Conservation (phyloP, 1,284 basidiomycete genomes). For the Malassezia yamatoensis region DNA sequence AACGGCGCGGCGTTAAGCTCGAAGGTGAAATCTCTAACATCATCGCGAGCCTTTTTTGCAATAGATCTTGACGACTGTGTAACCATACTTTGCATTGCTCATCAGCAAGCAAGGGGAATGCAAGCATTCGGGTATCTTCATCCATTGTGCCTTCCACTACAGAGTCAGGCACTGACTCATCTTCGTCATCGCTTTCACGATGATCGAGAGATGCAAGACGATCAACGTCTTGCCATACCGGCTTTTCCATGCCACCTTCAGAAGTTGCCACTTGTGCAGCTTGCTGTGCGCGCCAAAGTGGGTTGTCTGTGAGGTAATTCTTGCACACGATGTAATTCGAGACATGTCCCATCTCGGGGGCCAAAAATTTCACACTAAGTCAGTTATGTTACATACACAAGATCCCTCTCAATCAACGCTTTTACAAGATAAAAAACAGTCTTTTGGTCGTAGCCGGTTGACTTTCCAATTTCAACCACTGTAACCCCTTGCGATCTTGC, state of each 20-base stretch:
- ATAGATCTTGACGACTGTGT: conserved; percentile 26
- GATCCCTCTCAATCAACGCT: conserved; percentile 22
- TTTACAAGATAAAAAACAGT: conserved; percentile 60
- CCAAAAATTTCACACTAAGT: conserved; percentile 26
- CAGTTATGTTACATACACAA: conserved; percentile 7
- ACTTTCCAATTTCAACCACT: conserved; percentile 64
- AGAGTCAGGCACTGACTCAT: background rate
- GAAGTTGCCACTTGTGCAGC: conserved; percentile 8
- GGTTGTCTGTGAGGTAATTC: conserved; percentile 22
- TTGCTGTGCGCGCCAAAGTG: conserved; percentile 25
- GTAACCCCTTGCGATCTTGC: conserved; percentile 67
- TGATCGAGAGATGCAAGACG: conserved; percentile 1
- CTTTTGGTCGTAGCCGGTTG: conserved; percentile 76
- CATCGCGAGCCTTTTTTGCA: background rate
- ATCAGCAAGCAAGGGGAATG: conserved; percentile 20
- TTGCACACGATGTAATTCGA: conserved; percentile 26
- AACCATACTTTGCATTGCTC: conserved; percentile 25
- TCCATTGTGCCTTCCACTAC: background rate
- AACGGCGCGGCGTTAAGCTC: conserved; percentile 13
- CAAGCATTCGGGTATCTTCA: conserved; percentile 14
- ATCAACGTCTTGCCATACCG: conserved; percentile 3
- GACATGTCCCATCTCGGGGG: conserved; percentile 30
- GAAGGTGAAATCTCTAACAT: conserved; percentile 6
- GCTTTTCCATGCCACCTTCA: conserved; percentile 5
- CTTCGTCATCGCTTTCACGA: conserved; percentile 8